Evolutionary conservation across 2,329 filamentous ascomycete genomes (phyloP).

Genomic region (Monosporascus sp.): DNA sequence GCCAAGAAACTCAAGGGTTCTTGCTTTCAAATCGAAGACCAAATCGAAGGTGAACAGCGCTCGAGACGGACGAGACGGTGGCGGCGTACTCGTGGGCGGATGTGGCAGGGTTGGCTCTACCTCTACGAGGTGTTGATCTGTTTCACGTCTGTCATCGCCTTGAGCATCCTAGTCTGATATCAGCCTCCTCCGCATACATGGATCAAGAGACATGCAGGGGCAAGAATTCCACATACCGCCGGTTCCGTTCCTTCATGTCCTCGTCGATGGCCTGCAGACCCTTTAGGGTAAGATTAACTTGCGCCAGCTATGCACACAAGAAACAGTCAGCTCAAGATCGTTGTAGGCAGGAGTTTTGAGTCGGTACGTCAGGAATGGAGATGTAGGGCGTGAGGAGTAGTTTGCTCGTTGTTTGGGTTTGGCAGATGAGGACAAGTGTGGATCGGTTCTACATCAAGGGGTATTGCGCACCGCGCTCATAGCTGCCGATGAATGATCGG

Average conservation of each 20-base stretch:
- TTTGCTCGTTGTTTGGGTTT: conserved; percentile 13
- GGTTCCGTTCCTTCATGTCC: conserved; percentile 51
- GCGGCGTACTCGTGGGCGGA: no score
- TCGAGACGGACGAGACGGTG: no score
- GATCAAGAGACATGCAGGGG: neutral
- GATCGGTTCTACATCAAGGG: conserved; percentile 37
- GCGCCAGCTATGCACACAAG: conserved; percentile 32
- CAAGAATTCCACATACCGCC: conserved; percentile 28
- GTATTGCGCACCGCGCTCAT: conserved; percentile 60
- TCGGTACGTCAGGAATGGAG: neutral
- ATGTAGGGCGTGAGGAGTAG: conserved; percentile 12
- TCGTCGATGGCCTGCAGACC: conserved; percentile 49
- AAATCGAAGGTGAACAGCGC: no score
- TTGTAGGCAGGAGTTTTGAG: conserved; percentile 1
- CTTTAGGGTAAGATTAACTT: conserved; percentile 38
- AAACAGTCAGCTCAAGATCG: conserved; percentile 13
- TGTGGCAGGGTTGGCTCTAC: neutral
- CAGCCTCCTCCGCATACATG: conserved; percentile 6
- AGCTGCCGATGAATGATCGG: conserved; percentile 58
- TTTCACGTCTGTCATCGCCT: conserved; percentile 26
- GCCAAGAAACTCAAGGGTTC: neutral
- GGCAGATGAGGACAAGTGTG: conserved; percentile 11
- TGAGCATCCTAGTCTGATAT: conserved; percentile 26
- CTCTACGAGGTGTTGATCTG: conserved; percentile 9
- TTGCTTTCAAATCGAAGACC: no score